phyloP scores from a whole-genome alignment of 768 basidiomycete genomes.

The Termitomyces sp. region DNA sequence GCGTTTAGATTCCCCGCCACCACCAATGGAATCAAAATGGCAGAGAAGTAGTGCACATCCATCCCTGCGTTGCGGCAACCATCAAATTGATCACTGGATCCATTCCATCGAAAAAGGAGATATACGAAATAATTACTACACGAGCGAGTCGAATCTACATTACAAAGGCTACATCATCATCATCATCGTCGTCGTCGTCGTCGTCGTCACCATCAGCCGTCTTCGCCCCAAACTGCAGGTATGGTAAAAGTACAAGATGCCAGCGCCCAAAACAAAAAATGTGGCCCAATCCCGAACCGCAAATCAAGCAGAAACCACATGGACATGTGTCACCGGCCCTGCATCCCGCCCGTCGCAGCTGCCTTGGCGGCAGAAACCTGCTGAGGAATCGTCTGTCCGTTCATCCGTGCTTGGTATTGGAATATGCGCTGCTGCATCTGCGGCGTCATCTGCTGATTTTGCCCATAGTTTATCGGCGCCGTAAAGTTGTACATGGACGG shows the following conservation, averaged over 20 bases:
- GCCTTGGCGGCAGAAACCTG: constrained; percentile 7
- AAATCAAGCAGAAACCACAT: neutral
- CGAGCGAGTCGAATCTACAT: too few relatives aligned
- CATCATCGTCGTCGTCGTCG: too few relatives aligned
- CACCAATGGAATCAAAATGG: too few relatives aligned
- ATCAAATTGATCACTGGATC: too few relatives aligned
- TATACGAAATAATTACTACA: too few relatives aligned
- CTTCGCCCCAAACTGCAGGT: neutral
- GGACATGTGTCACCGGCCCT: constrained; percentile 6
- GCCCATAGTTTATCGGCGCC: constrained; percentile 9
- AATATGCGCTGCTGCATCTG: constrained; percentile 8
- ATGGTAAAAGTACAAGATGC: constrained; percentile 3
- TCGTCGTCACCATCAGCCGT: too few relatives aligned
- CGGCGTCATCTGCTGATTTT: constrained; percentile 5
- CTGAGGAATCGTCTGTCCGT: constrained; percentile 5
- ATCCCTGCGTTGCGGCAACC: too few relatives aligned
- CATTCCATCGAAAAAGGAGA: too few relatives aligned
- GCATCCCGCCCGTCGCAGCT: constrained; percentile 8
- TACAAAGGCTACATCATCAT: neutral
- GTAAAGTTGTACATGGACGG: constrained; percentile 15
- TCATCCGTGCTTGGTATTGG: constrained; percentile 2
- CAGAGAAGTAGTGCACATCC: too few relatives aligned
- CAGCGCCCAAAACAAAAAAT: neutral
- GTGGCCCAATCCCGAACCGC: neutral
- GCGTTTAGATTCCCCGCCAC: too few relatives aligned